Conservation (phyloP, 2,329 filamentous ascomycete genomes). For the Alternaria brassicae region DNA sequence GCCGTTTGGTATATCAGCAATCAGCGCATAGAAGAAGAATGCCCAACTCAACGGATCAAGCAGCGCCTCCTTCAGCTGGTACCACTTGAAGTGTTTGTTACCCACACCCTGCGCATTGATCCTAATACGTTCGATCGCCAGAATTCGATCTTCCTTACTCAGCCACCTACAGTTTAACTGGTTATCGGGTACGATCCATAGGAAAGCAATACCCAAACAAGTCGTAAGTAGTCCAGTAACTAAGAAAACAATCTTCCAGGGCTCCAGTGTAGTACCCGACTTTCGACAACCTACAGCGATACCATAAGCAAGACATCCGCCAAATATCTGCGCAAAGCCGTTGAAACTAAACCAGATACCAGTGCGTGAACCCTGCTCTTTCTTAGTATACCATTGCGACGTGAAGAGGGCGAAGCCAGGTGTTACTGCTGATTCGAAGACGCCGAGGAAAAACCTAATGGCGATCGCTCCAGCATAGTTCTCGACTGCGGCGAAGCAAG, state of each 20-base stretch:
- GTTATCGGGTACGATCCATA: constrained; percentile 63
- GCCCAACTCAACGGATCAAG: constrained; percentile 67
- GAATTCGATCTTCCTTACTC: constrained; percentile 68
- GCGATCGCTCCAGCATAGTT: constrained; percentile 68
- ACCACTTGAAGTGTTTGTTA: constrained; percentile 71
- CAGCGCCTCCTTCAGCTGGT: constrained; percentile 68
- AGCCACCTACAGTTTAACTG: constrained; percentile 69
- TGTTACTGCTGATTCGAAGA: constrained; percentile 72
- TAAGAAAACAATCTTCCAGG: constrained; percentile 69
- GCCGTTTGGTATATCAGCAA: constrained; percentile 66
- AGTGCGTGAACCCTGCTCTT: constrained; percentile 68
- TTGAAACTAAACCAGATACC: constrained; percentile 75
- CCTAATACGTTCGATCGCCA: constrained; percentile 74
- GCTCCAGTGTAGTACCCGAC: constrained; percentile 64
- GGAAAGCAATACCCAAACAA: constrained; percentile 52
- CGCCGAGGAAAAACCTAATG: constrained; percentile 71
- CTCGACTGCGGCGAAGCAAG: constrained; percentile 68
- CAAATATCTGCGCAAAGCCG: constrained; percentile 67
- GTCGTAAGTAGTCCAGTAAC: constrained; percentile 55
- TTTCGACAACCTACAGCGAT: constrained; percentile 64
- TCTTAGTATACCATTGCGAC: constrained; percentile 74
- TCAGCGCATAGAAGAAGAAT: constrained; percentile 64
- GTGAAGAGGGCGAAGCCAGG: constrained; percentile 74
- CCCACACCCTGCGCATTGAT: constrained; percentile 79
- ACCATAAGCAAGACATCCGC: constrained; percentile 68